Evolutionary conservation across 257 asterid genomes (phyloP).

Genomic region (Fraxinus anomala): DNA sequence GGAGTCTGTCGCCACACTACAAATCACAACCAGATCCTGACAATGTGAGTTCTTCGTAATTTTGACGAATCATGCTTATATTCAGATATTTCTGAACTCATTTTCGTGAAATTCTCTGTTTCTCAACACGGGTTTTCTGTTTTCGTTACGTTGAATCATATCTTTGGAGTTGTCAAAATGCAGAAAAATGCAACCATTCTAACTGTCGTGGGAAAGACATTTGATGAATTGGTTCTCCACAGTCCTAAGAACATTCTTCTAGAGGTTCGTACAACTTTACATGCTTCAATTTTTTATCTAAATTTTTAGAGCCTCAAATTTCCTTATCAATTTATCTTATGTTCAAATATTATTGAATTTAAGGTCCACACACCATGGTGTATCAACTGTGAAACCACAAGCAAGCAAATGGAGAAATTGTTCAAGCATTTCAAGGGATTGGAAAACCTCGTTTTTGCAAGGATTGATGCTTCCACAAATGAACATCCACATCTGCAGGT

Average conservation of each 20-base stretch:
- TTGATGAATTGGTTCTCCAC: constrained; percentile 69
- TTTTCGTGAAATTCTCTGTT: not conserved
- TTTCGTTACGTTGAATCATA: constrained; percentile 3
- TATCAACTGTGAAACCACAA: constrained; percentile 78
- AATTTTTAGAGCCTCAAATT: not conserved
- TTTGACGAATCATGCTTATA: not conserved
- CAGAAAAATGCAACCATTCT: constrained; percentile 69
- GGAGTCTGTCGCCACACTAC: constrained; percentile 61
- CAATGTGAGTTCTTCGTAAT: constrained; percentile 56
- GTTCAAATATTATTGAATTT: constrained; percentile 1
- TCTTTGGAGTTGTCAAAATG: constrained; percentile 27
- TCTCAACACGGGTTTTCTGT: not conserved
- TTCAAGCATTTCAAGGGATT: constrained; percentile 93
- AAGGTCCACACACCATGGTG: constrained; percentile 98
- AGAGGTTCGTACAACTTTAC: constrained; percentile 60
- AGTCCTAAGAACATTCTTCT: constrained; percentile 63
- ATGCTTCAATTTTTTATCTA: constrained; percentile 1
- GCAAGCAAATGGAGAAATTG: constrained; percentile 92
- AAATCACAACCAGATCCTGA: constrained; percentile 81
- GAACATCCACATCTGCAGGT: constrained; percentile 86
- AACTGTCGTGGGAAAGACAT: constrained; percentile 82
- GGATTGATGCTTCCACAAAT: constrained; percentile 83
- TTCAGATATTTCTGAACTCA: not conserved
- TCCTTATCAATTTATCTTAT: not conserved
- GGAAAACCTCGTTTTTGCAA: constrained; percentile 72